Conservation (phyloP, 805 yeast species). For the Nakazawaea siamensis region DNA sequence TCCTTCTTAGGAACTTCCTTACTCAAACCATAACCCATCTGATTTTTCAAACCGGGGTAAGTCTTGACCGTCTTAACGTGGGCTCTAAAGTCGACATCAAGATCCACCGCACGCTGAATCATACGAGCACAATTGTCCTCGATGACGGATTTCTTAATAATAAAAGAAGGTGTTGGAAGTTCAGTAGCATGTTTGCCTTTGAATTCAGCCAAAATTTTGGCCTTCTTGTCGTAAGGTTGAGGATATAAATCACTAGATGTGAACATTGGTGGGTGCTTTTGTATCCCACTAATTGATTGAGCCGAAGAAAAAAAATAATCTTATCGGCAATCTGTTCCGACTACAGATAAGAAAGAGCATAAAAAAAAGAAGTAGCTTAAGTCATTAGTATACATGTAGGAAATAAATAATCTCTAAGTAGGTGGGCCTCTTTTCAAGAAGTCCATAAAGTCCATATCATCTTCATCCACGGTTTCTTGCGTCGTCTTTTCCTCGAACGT, state of each 20-base stretch:
- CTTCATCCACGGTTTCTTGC: slow-evolving; percentile 19
- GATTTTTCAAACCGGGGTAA: slow-evolving; percentile 45
- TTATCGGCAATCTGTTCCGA: neutral
- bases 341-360: too few species aligned
- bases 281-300: too few species aligned
- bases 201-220: slow-evolving; percentile 17
- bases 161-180: slow-evolving; percentile 49
- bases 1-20: slow-evolving; percentile 17
- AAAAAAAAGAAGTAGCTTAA: too few species aligned
- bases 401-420: too few species aligned
- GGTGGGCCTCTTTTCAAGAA: slow-evolving; percentile 35
- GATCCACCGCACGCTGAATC: slow-evolving; percentile 33
- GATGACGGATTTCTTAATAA: slow-evolving; percentile 35
- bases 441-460: slow-evolving; percentile 38
- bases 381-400: too few species aligned
- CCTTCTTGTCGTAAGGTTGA: slow-evolving; percentile 16
- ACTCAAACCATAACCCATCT: slow-evolving; percentile 37
- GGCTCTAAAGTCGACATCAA: slow-evolving; percentile 45
- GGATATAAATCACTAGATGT: slow-evolving; percentile 11
- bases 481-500: neutral
- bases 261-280: slow-evolving; percentile 14
- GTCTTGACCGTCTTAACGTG: slow-evolving; percentile 76
- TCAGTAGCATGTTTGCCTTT: slow-evolving; percentile 35
- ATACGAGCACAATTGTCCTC: slow-evolving; percentile 37
- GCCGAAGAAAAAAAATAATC: neutral